Evolutionary conservation across 2,329 filamentous ascomycete species (phyloP), one percentile per base, ranked within the genome.

Genomic region (Knoxdaviesia capensis): DNA sequence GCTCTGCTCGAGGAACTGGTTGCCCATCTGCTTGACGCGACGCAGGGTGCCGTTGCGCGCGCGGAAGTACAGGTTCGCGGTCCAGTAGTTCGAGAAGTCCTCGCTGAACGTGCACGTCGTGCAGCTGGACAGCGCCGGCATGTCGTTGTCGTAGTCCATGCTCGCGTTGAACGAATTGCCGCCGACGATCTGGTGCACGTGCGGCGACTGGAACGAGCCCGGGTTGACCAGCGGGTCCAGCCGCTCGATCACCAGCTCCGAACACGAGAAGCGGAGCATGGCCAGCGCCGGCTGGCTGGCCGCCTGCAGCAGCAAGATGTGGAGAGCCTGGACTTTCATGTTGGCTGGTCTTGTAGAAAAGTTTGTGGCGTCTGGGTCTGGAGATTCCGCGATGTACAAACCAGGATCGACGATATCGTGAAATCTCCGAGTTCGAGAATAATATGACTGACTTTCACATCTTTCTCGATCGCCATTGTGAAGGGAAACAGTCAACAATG

Each of bases 21-120:
- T 69, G 55, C 70, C 69, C 40, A 74, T 80, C 56, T 78, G 78
- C 50, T 82, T 52, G 39, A 85, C 71, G 50, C 73, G 74, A 47
- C 69, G 65, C 49, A 85, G 66, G 43, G 61, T 64, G 45, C 55
- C 53, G 56, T 77, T 44, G 31, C 50, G 48, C 20, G 52, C 51
- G 30, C 53, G 52, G 51, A 55, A 57, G 50, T 55, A 57, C 43
- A 59, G 41, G 38, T 54, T 51, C 9, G 55, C 54, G 5, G 55
- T 57, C 54, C 54, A 56, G 51, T 57, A 57, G 48, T 59, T 57
- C 39, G 47, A 52, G 44, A 51, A 44, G 46, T 59, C 57, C 42
- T 54, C 54, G 31, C 49, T 52, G 39, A 58, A 57, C 20, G 55
- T 53, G 44, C 58, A 60, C 8, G 53, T 56, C 54, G 43, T 69